A percentile compares a stretch with the other conserved stretches of the same genome.
Conservation (phyloP, 495 filamentous ascomycete genomes). For the Neurospora sp. region DNA sequence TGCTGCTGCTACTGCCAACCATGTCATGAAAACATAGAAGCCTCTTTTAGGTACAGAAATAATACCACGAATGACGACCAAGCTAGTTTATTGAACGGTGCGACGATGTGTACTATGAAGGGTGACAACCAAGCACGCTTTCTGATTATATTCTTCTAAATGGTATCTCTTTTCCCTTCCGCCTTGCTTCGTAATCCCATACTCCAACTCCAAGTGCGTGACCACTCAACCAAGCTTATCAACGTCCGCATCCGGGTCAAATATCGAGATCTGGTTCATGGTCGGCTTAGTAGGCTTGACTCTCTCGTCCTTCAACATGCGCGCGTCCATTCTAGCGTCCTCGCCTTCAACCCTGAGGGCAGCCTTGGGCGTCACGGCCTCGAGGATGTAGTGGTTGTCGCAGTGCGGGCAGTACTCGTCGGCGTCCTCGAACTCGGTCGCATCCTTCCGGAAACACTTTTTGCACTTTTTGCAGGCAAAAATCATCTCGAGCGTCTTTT, state of each 20-base stretch:
- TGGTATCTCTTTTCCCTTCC: neutral
- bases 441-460: constrained; percentile 94
- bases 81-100: neutral
- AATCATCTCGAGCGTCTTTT: constrained; percentile 73
- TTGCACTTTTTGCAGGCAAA: constrained; percentile 99
- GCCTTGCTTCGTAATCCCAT: neutral
- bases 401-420: constrained; percentile 99
- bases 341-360: constrained; percentile 79
- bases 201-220: neutral
- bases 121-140: neutral
- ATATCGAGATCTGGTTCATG: constrained; percentile 34
- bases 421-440: constrained; percentile 83
- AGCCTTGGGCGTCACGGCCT: constrained; percentile 73
- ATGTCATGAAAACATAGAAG: neutral
- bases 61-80: neutral
- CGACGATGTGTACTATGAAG: neutral
- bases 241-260: constrained; percentile 59
- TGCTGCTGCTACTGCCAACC: neutral
- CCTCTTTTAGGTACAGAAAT: neutral
- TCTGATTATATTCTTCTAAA: neutral
- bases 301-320: constrained; percentile 92
- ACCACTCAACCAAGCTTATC: constrained; percentile 60
- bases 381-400: constrained; percentile 94
- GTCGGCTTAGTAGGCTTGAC: constrained; percentile 48
- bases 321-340: constrained; percentile 70